A percentile compares a stretch with the other conserved stretches of the same genome.
phyloP scores from a whole-genome alignment of 164 flowering plant genomes.

The Echeveria elegans region DNA sequence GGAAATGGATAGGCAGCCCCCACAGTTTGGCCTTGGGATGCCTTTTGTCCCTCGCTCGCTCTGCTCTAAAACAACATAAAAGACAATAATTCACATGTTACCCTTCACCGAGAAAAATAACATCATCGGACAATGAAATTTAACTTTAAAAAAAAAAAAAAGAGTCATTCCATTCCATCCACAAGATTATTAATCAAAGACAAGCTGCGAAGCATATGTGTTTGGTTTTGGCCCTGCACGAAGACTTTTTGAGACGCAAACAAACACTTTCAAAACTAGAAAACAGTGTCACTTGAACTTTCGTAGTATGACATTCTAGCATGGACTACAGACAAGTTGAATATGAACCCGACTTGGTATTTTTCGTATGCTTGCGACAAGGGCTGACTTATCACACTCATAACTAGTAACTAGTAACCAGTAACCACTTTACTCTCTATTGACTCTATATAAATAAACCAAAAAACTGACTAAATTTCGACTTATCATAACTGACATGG shows the following conservation, averaged over 20 bases:
- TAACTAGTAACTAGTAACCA: neutral
- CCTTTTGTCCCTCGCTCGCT: slow-evolving; percentile 4
- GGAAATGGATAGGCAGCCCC: slow-evolving; percentile 1
- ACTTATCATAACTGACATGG: no score
- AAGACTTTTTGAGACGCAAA: no score
- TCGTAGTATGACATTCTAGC: neutral
- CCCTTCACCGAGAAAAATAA: neutral
- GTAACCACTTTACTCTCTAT: neutral
- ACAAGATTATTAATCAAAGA: neutral
- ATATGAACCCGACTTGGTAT: neutral
- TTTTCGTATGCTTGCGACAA: neutral
- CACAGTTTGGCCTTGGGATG: neutral
- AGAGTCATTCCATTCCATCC: no score
- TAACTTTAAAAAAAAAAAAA: no score
- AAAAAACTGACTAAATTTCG: no score
- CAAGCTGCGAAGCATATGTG: neutral
- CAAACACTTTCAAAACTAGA: neutral
- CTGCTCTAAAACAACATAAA: neutral
- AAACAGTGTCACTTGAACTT: neutral
- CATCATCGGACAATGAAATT: no score
- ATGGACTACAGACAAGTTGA: neutral
- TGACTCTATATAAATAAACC: neutral
- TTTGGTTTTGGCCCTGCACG: neutral
- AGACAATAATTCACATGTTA: slow-evolving; percentile 1
- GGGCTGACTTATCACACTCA: slow-evolving; percentile 4